Percentiles rank a stretch among this genome's conserved stretches.
phyloP scores from a whole-genome alignment of 2,329 filamentous ascomycete species.

The Elsinoe necatrix region DNA sequence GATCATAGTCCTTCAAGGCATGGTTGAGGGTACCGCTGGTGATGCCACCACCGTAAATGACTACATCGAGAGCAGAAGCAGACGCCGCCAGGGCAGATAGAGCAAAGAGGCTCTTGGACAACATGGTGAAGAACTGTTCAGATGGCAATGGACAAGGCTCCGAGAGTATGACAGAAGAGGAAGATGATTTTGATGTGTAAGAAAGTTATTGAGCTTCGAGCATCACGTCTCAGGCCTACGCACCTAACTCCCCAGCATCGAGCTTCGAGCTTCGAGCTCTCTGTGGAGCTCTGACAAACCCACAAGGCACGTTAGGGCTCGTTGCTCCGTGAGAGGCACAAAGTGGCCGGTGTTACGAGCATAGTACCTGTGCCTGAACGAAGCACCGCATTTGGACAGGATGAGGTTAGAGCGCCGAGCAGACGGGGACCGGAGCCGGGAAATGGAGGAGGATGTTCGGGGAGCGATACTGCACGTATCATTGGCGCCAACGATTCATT shows the following conservation, averaged over 20 bases:
- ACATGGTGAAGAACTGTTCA: constrained; percentile 4
- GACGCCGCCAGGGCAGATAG: constrained; percentile 7
- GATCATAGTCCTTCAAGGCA: constrained; percentile 15
- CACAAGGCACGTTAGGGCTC: neutral
- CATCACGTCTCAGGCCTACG: neutral
- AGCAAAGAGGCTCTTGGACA: constrained; percentile 12
- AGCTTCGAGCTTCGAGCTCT: neutral
- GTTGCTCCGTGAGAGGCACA: neutral
- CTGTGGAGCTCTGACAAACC: neutral
- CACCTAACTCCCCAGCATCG: neutral
- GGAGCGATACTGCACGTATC: constrained; percentile 8
- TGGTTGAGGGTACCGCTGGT: constrained; percentile 16
- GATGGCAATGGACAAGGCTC: neutral
- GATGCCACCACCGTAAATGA: constrained; percentile 16
- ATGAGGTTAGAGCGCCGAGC: constrained; percentile 5
- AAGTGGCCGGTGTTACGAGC: neutral
- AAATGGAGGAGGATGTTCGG: constrained; percentile 5
- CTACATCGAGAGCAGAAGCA: constrained; percentile 11
- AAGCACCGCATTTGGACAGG: neutral
- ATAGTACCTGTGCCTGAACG: constrained; percentile 2
- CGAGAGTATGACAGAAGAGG: constrained; percentile 5
- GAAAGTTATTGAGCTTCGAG: constrained; percentile 1
- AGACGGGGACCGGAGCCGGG: constrained; percentile 6
- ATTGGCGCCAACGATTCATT: neutral
- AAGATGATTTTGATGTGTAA: neutral